Evolutionary conservation across 805 yeast species (phyloP), one percentile per base, ranked within the genome.

Genomic region (Ogataea glucozyma): DNA sequence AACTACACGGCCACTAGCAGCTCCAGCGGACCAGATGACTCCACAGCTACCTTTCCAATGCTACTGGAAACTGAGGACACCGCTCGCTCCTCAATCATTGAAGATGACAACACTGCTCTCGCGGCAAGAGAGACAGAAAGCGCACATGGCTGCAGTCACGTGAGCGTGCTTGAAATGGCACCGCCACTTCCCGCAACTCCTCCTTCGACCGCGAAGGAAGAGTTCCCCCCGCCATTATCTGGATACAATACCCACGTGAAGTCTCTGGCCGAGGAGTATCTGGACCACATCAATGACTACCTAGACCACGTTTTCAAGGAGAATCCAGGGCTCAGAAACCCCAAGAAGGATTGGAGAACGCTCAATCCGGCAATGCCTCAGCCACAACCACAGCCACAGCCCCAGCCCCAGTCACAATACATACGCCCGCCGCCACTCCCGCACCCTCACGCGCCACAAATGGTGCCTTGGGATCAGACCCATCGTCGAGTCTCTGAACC

Each of bases 401-500:
- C n/a, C n/a, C n/a, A n/a, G n/a, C n/a, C n/a, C n/a, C n/a, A n/a
- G n/a, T n/a, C n/a, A n/a, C n/a, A n/a, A n/a, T n/a, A n/a, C n/a
- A n/a, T n/a, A n/a, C n/a, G n/a, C n/a, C n/a, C n/a, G n/a, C n/a
- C n/a, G n/a, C n/a, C n/a, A n/a, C n/a, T n/a, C n/a, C n/a, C n/a
- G n/a, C n/a, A n/a, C n/a, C n/a, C n/a, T n/a, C n/a, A n/a, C n/a
- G n/a, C 41, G 10, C 32, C n/a, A 14, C 27, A 12, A 19, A 3
- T 22, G 4, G 19, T 29, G 8, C 13, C 22, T 10, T 31, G 23
- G 31, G 38, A 34, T 19, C 29, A 29, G 10, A 34, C 19, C 16
- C 34, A 35, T 6, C 30, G 51, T 21, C 42, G 51, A 24, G 46
- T 42, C 18, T 47, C 53, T 9, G 51, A 47, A 26, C 51, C 51